These are phyloP conservation scores for Paraurostyla sp. DNA, from an alignment of 73 alveolate genomes.

Conservation along the genomic window DNA sequence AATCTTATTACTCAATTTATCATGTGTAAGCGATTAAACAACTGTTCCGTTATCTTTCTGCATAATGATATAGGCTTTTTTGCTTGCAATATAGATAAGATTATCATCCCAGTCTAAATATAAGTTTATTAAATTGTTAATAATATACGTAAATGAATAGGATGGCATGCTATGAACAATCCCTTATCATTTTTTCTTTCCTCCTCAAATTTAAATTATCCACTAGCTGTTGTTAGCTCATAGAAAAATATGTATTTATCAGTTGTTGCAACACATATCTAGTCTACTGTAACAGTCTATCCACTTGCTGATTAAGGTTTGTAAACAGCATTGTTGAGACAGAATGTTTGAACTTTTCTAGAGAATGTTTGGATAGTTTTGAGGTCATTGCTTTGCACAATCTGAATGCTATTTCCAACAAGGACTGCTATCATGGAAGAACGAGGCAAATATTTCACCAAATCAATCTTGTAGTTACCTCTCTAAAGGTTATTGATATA, in stretches of 20 bases:
- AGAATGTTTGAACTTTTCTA: conserved; percentile 60
- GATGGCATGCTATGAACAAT: conserved; percentile 5
- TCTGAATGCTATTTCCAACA: conserved; percentile 15
- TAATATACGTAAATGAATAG: conserved; percentile 29
- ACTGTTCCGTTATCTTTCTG: conserved; percentile 41
- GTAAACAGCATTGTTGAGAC: conserved; percentile 69
- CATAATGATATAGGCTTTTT: conserved; percentile 42
- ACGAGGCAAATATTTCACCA: conserved; percentile 38
- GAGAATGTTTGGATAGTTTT: conserved; percentile 59
- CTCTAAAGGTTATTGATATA: not conserved
- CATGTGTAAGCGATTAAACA: conserved; percentile 20
- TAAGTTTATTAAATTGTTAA: not conserved
- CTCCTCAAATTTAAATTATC: conserved; percentile 52
- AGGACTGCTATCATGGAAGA: conserved; percentile 57
- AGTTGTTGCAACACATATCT: conserved; percentile 67
- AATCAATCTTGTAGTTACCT: conserved; percentile 44
- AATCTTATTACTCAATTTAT: not conserved
- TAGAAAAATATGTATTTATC: conserved; percentile 54
- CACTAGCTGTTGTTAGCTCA: conserved; percentile 13
- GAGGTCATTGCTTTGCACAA: conserved; percentile 24
- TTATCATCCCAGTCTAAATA: conserved; percentile 62
- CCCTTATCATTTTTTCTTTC: conserved; percentile 42
- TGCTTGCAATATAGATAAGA: conserved; percentile 48
- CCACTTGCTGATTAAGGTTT: conserved; percentile 39
- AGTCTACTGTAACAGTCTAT: conserved; percentile 33